phyloP scores from a whole-genome alignment of 2,329 filamentous ascomycete genomes.

The Trichoderma harzianum region DNA sequence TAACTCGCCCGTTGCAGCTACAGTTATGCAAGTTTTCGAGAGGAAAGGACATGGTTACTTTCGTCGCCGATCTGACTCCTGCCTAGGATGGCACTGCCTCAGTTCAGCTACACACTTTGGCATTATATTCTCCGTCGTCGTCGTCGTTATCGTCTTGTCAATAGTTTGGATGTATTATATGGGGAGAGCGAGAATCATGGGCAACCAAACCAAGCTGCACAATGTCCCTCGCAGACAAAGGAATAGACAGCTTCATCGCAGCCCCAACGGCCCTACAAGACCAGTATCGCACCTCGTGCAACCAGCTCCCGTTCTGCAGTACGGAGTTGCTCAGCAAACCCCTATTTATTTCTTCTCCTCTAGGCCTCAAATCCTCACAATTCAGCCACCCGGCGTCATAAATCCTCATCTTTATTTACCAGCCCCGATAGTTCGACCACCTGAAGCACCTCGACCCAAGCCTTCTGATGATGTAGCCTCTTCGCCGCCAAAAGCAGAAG shows the following conservation, averaged over 20 bases:
- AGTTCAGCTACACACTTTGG: constrained; percentile 36
- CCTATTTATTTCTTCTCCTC: background rate
- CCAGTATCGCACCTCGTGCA: background rate
- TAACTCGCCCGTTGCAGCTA: background rate
- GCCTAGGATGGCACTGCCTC: constrained; percentile 40
- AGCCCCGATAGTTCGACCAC: background rate
- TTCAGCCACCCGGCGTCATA: background rate
- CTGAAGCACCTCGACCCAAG: background rate
- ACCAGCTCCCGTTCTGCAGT: background rate
- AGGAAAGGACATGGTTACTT: background rate
- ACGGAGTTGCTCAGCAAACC: background rate
- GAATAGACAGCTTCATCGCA: background rate
- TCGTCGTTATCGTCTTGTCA: constrained; percentile 29
- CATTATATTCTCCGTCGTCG: constrained; percentile 36
- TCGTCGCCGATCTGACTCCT: constrained; percentile 21
- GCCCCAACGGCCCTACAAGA: background rate
- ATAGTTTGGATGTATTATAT: constrained; percentile 36
- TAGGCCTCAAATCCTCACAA: background rate
- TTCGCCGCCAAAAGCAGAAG: background rate
- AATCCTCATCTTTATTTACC: background rate
- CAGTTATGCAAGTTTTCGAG: background rate
- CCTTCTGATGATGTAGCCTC: background rate
- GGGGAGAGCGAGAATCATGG: constrained; percentile 24
- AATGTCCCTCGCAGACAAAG: constrained; percentile 20
- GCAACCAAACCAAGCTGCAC: background rate